Evolutionary conservation across 148 eudicot genomes (phyloP).

Genomic region (Dianthus caryophyllus): DNA sequence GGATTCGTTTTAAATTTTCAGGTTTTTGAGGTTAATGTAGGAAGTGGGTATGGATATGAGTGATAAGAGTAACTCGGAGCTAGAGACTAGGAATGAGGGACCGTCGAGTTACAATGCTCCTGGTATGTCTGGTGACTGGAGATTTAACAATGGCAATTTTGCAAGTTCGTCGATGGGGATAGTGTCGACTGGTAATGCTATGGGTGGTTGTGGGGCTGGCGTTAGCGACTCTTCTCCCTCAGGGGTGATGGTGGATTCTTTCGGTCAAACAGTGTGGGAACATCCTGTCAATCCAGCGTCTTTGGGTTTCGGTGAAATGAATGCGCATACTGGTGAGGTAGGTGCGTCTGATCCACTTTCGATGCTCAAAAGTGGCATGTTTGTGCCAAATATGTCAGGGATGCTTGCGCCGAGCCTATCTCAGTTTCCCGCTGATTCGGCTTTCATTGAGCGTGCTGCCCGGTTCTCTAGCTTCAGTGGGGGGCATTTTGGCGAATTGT

Average conservation of each 20-base stretch:
- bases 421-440: constrained; percentile 84
- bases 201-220: constrained; percentile 36
- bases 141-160: constrained; percentile 35
- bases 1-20: constrained; percentile 11
- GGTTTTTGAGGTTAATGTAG: constrained; percentile 28
- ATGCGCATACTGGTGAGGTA: constrained; percentile 46
- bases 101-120: constrained; percentile 40
- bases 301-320: constrained; percentile 54
- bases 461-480: constrained; percentile 79
- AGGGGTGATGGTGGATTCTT: constrained; percentile 57
- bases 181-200: constrained; percentile 30
- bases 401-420: constrained; percentile 58
- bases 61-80: constrained; percentile 47
- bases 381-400: constrained; percentile 46
- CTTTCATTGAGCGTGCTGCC: constrained; percentile 90
- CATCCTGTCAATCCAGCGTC: constrained; percentile 40
- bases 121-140: constrained; percentile 58
- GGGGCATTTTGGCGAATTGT: constrained; percentile 57
- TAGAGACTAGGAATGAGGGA: constrained; percentile 54
- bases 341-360: constrained; percentile 43
- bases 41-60: constrained; percentile 41
- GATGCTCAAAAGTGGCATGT: constrained; percentile 45
- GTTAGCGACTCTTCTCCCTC: constrained; percentile 53
- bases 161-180: constrained; percentile 46
- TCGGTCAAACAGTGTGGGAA: constrained; percentile 64